A percentile compares a stretch with the other conserved stretches of the same genome.
Conservation (phyloP, 1,284 basidiomycete species). For the Fomitopsis betulina region DNA sequence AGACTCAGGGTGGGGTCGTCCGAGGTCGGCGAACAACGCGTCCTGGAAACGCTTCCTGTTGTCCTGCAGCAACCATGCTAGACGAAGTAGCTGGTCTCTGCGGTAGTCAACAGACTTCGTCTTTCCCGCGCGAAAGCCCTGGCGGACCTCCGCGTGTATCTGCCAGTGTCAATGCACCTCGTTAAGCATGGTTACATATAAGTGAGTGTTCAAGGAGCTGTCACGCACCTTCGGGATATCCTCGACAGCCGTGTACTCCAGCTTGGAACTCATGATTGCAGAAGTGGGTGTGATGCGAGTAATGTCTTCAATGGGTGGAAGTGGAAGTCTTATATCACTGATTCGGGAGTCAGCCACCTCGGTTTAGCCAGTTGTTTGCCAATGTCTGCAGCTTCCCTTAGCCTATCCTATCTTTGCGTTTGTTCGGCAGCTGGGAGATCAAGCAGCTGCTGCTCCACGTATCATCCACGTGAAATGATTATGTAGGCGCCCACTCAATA, state of each 20-base stretch:
- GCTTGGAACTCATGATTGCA: constrained; percentile 2
- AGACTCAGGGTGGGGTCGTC: constrained; percentile 48
- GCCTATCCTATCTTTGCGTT: too few species aligned
- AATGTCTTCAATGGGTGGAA: too few species aligned
- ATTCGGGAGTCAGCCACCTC: background rate
- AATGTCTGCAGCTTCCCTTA: too few species aligned
- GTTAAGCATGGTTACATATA: background rate
- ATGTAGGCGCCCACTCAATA: too few species aligned
- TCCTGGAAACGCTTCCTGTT: constrained; percentile 51
- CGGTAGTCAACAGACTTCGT: constrained; percentile 54
- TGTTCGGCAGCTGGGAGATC: too few species aligned
- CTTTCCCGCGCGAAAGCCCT: constrained; percentile 55
- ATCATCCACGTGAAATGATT: too few species aligned
- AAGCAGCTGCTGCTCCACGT: too few species aligned
- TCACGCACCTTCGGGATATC: constrained; percentile 14
- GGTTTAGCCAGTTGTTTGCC: background rate
- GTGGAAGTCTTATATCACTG: too few species aligned
- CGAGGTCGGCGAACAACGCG: constrained; percentile 52
- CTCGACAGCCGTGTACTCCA: constrained; percentile 12
- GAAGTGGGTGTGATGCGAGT: background rate
- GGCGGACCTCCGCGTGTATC: constrained; percentile 49
- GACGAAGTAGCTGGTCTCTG: constrained; percentile 63
- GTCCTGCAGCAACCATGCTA: constrained; percentile 63
- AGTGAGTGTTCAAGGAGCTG: background rate
- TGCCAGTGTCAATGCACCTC: constrained; percentile 19